Evolutionary conservation across 1,139 yeast genomes (phyloP), one percentile per base, ranked within the genome.

Genomic region (Pneumocystis carinii): DNA sequence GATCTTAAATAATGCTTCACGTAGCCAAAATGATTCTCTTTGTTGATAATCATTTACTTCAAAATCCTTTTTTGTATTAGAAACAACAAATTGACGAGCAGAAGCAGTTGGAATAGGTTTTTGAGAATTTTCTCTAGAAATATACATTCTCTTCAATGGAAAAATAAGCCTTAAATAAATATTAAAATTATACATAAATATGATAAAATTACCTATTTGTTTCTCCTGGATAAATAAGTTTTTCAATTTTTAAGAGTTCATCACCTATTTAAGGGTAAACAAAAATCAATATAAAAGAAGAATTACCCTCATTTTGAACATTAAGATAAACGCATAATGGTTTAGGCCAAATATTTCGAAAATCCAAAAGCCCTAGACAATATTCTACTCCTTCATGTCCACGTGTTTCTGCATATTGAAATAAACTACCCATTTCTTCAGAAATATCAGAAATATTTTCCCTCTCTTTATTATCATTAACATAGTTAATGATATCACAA

Each of bases 1-100:
- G 37, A 77, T 76, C 59, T 79, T 78, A 63, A 92, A 74, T 1
- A 92, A 72, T 64, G 79, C 78, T 64, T 86, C 83, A 64, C 95
- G 76, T 65, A 86, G 80, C 98, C 98, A 92, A 72, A 90, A 92
- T 6, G 81, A 75, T 67, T 83, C 84, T 65, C 83, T 78, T 74
- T 83, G 59, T 68, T 72, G 67, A 74, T 77, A 65, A 81, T 62
- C 64, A 32, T 55, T 37, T 5, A 29, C 64, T 7, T 61, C 39
- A 19, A 59, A 42, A 29, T 29, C n/a, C 58, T 27, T 42, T 87
- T 64, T 80, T 85, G 69, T 74, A 80, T 76, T 2, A 81, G 83
- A 0, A 83, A 84, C 80, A 24, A 89, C 78, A 70, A 84, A 87
- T 73, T 90, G 96, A 66, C 84, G 83, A 60, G 83, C 82, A 57